phyloP scores from a whole-genome alignment of 2,329 filamentous ascomycete species.

The Sporothrix schenckii region DNA sequence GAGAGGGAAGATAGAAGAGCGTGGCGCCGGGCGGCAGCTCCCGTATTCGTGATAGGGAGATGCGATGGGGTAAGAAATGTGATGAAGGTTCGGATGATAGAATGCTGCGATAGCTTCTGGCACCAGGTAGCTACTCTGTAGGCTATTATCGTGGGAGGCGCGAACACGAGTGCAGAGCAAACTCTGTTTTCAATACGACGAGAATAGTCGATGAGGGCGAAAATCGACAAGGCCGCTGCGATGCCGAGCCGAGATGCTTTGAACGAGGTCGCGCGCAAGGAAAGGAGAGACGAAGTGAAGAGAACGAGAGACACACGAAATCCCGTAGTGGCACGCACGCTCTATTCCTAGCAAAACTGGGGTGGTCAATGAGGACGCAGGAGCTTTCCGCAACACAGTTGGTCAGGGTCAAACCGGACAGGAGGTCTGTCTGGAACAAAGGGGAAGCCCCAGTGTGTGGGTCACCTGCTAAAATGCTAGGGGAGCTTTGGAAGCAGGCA shows the following conservation, averaged over 20 bases:
- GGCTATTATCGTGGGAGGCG: not conserved
- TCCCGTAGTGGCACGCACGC: not conserved
- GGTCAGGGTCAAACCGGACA: conserved; percentile 24
- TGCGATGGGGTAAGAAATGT: not conserved
- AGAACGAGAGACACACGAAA: conserved; percentile 17
- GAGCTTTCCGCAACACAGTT: conserved; percentile 27
- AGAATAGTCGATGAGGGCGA: not conserved
- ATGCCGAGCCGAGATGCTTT: not conserved
- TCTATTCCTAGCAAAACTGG: not conserved
- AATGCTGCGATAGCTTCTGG: not conserved
- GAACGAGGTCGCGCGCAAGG: not conserved
- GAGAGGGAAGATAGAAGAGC: not conserved
- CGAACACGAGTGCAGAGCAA: not conserved
- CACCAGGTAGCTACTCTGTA: not conserved
- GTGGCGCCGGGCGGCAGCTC: not conserved
- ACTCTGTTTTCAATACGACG: not conserved
- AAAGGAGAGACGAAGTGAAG: conserved; percentile 5
- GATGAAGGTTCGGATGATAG: not conserved
- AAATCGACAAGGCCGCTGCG: not conserved
- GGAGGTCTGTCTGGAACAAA: conserved; percentile 23
- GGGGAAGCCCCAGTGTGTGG: not conserved
- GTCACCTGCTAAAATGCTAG: not conserved
- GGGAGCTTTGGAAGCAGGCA: not conserved
- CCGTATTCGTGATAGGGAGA: not conserved
- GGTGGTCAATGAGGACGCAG: not conserved